Evolutionary conservation across 768 basidiomycete genomes (phyloP).

Genomic region (Tephrocybe sp.): DNA sequence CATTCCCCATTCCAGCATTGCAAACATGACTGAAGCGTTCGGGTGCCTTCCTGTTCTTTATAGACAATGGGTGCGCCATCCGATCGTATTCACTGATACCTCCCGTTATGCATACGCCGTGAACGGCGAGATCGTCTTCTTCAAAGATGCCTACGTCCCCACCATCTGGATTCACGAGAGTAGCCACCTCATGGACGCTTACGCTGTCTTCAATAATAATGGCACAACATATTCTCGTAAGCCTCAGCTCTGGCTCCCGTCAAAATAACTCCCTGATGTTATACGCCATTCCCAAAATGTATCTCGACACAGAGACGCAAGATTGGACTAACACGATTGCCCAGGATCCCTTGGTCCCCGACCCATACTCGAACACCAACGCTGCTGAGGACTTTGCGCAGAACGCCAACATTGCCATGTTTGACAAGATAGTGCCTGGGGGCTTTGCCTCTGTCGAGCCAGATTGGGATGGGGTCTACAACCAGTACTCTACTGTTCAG

Average conservation of each 20-base stretch:
- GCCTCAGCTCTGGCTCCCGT: background rate
- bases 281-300: background rate
- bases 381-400: background rate
- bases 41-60: background rate
- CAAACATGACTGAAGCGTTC: background rate
- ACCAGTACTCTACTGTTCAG: background rate
- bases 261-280: background rate
- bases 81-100: background rate
- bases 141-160: background rate
- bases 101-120: background rate
- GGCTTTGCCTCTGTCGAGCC: background rate
- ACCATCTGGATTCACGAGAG: background rate
- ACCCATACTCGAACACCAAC: background rate
- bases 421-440: background rate
- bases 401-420: background rate
- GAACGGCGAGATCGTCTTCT: background rate
- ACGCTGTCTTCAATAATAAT: background rate
- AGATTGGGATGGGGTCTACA: background rate
- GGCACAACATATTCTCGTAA: background rate
- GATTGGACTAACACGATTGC: background rate
- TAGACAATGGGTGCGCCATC: background rate
- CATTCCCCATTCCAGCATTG: background rate
- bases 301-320: background rate
- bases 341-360: background rate
- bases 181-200: background rate